A percentile compares a stretch with the other conserved stretches of the same genome.
These are phyloP conservation scores for Thalassiosira mediterranea DNA, from an alignment of 352 stramenopile genomes.

Conservation along the genomic window DNA sequence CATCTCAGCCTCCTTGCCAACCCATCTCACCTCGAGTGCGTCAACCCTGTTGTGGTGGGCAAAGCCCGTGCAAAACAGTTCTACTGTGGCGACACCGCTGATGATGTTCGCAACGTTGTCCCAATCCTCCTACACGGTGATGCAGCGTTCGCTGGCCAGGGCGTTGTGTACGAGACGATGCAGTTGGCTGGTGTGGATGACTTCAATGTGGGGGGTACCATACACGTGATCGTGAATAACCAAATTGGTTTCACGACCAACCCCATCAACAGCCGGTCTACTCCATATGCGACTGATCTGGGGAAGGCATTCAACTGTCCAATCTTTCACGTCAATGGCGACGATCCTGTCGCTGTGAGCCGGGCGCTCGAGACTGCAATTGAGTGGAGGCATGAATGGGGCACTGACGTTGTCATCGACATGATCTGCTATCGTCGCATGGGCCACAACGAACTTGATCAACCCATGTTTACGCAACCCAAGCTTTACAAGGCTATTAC, in stretches of 20 bases:
- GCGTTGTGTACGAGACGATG: conserved; percentile 98
- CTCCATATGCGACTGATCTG: conserved; percentile 97
- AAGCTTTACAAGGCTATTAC: conserved; percentile 96
- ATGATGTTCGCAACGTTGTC: conserved; percentile 90
- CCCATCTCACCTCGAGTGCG: conserved; percentile 98
- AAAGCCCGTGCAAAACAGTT: conserved; percentile 96
- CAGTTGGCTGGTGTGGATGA: conserved; percentile 92
- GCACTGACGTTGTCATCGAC: conserved; percentile 97
- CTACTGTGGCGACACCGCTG: conserved; percentile 90
- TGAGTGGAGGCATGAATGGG: conserved; percentile 90
- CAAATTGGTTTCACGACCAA: conserved; percentile 97
- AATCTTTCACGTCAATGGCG: conserved; percentile 94
- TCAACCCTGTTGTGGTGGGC: conserved; percentile 96
- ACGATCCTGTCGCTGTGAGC: conserved; percentile 94
- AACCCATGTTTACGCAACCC: conserved; percentile 98
- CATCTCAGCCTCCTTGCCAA: conserved; percentile 97
- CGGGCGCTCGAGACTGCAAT: conserved; percentile 90
- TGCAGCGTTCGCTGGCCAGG: conserved; percentile 96
- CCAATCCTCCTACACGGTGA: conserved; percentile 98
- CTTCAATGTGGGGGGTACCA: conserved; percentile 96
- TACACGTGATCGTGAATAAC: conserved; percentile 99
- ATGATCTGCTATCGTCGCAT: conserved; percentile 98
- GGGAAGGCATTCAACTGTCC: conserved; percentile 95
- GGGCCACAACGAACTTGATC: conserved; percentile 99
- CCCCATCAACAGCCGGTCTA: conserved; percentile 94